Conservation (phyloP, 768 basidiomycete species). For the Macrocybe gigantea region DNA sequence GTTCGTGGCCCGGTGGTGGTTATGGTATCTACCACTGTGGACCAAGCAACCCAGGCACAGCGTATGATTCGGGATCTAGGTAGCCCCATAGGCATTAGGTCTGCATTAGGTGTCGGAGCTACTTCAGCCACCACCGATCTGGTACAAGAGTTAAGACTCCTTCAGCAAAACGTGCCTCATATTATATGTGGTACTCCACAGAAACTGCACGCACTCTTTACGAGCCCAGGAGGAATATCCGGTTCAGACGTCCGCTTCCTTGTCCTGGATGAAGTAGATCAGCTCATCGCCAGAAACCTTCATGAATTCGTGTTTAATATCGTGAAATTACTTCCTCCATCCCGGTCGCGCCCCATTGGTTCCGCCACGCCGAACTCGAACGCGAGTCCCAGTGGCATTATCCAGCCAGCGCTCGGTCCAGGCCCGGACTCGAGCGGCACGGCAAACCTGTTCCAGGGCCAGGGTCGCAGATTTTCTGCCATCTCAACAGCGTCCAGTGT, state of each 20-base stretch:
- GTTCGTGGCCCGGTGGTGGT: conserved; percentile 82
- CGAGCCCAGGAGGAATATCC: conserved; percentile 64
- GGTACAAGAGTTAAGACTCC: conserved; percentile 70
- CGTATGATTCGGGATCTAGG: conserved; percentile 94
- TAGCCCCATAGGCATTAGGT: conserved; percentile 86
- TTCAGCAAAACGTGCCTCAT: conserved; percentile 91
- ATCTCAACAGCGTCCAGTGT: conserved; percentile 41
- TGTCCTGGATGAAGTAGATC: conserved; percentile 96
- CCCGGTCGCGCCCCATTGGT: conserved; percentile 63
- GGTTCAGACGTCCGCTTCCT: conserved; percentile 90
- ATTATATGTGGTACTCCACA: conserved; percentile 97
- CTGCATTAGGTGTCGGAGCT: conserved; percentile 81
- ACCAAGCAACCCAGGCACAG: conserved; percentile 96
- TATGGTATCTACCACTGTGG: conserved; percentile 96
- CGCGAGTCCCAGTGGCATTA: conserved; percentile 27
- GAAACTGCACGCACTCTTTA: conserved; percentile 90
- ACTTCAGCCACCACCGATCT: conserved; percentile 59
- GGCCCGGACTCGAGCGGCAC: too few species aligned
- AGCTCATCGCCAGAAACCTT: conserved; percentile 93
- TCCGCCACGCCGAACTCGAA: conserved; percentile 29
- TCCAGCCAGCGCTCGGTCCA: conserved; percentile 28
- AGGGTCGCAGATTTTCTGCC: conserved; percentile 58
- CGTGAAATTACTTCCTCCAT: conserved; percentile 87
- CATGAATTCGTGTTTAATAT: conserved; percentile 94
- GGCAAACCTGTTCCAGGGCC: conserved; percentile 5